phyloP scores from a whole-genome alignment of 1,284 basidiomycete genomes.

The Sanguinoderma infundibulare region DNA sequence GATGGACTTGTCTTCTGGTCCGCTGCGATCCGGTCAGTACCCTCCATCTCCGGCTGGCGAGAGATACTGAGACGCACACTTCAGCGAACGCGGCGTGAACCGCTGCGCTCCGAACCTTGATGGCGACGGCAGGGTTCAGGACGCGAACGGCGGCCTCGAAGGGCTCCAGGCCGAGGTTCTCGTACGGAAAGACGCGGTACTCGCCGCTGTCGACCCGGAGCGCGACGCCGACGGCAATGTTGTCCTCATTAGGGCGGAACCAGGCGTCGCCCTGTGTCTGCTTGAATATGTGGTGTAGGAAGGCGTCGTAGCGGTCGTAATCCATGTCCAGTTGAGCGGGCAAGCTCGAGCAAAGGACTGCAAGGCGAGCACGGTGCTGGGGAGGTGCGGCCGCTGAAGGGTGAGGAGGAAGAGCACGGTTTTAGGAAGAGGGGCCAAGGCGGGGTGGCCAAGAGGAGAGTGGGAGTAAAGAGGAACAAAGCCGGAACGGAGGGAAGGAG shows the following conservation, averaged over 20 bases:
- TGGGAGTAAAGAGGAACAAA: conserved; percentile 18
- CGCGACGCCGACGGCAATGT: conserved; percentile 63
- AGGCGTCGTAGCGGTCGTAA: conserved; percentile 55
- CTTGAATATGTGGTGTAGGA: conserved; percentile 59
- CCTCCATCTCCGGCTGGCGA: not conserved
- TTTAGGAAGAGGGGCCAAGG: conserved; percentile 13
- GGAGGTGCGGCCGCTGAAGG: no score
- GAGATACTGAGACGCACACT: conserved; percentile 51
- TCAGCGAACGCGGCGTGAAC: conserved; percentile 81
- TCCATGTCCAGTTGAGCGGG: conserved; percentile 38
- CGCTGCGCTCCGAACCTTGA: conserved; percentile 79
- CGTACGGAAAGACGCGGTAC: conserved; percentile 77
- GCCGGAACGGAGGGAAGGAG: conserved; percentile 18
- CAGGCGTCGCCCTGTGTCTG: conserved; percentile 64
- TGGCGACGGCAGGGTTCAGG: conserved; percentile 83
- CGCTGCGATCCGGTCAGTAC: conserved; percentile 35
- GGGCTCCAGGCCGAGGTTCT: conserved; percentile 66
- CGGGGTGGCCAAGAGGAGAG: conserved; percentile 8
- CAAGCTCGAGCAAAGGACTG: conserved; percentile 2
- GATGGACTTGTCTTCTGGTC: conserved; percentile 56
- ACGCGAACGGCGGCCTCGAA: conserved; percentile 77
- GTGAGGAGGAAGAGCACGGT: not conserved
- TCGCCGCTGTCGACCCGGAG: conserved; percentile 61
- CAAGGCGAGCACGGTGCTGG: no score
- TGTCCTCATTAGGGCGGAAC: conserved; percentile 57